phyloP scores from a whole-genome alignment of 176 grass and related monocot species.

The Stipa capillata region DNA sequence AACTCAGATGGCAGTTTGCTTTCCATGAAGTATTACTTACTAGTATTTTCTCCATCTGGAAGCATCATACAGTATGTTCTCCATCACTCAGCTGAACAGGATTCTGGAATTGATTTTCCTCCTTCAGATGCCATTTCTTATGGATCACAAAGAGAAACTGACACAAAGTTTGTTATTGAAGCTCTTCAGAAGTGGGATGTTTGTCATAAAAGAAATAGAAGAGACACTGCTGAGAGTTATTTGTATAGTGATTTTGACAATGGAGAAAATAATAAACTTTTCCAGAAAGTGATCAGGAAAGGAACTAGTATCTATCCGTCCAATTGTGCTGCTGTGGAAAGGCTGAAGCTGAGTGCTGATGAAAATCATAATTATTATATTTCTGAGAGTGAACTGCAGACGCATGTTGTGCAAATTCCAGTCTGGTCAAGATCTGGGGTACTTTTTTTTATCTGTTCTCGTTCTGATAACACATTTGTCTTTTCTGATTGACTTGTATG shows the following conservation, averaged over 20 bases:
- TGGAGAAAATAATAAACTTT: constrained; percentile 51
- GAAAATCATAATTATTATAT: constrained; percentile 70
- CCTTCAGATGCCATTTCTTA: constrained; percentile 32
- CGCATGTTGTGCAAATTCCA: constrained; percentile 53
- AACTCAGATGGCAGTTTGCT: constrained; percentile 29
- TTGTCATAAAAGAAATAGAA: constrained; percentile 75
- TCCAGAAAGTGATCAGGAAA: constrained; percentile 48
- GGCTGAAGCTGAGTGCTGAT: constrained; percentile 40
- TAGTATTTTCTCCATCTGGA: constrained; percentile 85
- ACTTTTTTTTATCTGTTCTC: constrained; percentile 17
- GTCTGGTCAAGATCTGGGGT: constrained; percentile 86
- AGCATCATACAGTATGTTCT: constrained; percentile 90
- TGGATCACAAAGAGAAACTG: constrained; percentile 38
- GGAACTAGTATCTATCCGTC: constrained; percentile 42
- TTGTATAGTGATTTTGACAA: constrained; percentile 66
- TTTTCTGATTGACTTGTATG: constrained; percentile 14
- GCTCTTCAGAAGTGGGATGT: constrained; percentile 98
- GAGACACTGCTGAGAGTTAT: constrained; percentile 55
- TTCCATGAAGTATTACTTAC: constrained; percentile 53
- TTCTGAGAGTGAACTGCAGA: constrained; percentile 80
- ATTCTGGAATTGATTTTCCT: constrained; percentile 39
- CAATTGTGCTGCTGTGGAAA: constrained; percentile 14
- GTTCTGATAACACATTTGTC: neutral
- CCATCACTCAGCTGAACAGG: constrained; percentile 35
- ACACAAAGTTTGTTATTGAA: constrained; percentile 68